phyloP scores from a whole-genome alignment of 208 protist genomes.

The Wallacemonas sp. region DNA sequence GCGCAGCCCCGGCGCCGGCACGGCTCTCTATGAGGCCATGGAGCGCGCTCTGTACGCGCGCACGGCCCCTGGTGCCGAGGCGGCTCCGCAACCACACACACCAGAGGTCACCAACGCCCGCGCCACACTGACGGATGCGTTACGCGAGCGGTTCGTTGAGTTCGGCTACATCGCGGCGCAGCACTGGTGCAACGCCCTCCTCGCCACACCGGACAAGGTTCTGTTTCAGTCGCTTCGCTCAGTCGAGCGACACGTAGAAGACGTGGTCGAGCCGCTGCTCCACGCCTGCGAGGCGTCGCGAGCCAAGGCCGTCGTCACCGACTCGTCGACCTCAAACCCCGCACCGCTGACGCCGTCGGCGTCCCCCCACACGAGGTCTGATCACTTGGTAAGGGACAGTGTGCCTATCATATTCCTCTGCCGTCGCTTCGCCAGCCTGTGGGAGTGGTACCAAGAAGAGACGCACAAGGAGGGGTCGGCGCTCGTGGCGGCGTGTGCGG shows the following conservation, averaged over 20 bases:
- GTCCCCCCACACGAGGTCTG: not conserved
- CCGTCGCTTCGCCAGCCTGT: not conserved
- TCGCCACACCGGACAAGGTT: conserved; percentile 6
- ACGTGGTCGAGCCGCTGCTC: not conserved
- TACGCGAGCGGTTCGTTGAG: conserved; percentile 18
- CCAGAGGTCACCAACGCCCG: conserved; percentile 7
- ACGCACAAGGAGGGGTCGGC: not conserved
- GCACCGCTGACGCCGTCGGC: too few species aligned
- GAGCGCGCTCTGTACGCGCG: conserved; percentile 6
- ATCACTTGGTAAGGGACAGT: not conserved
- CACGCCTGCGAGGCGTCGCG: not conserved
- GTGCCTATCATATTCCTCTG: not conserved
- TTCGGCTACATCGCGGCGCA: conserved; percentile 19
- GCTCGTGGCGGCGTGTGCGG: not conserved
- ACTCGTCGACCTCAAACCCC: too few species aligned
- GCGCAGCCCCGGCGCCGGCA: conserved; percentile 7
- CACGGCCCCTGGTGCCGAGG: too few species aligned
- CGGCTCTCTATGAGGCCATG: conserved; percentile 15
- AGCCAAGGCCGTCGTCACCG: too few species aligned
- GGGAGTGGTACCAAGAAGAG: not conserved
- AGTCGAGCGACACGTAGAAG: conserved; percentile 2
- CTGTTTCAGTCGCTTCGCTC: conserved; percentile 8
- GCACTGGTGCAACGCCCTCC: conserved; percentile 12
- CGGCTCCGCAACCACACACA: not conserved
- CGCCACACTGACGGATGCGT: not conserved